These are phyloP conservation scores for Lactifluus piperatus DNA, from an alignment of 768 basidiomycete genomes.

Conservation along the genomic window DNA sequence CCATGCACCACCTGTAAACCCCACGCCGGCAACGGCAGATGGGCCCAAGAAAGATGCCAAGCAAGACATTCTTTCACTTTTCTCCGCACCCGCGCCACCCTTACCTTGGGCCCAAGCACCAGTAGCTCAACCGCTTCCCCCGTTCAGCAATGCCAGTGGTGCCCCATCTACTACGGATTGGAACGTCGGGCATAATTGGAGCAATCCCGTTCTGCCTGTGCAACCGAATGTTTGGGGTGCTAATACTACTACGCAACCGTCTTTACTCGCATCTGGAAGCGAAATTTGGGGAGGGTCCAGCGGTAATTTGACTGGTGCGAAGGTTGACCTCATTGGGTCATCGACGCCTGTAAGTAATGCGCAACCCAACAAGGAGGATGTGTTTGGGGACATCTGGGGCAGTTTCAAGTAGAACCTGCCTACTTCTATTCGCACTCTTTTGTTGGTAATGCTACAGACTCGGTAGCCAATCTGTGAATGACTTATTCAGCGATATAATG, in stretches of 20 bases:
- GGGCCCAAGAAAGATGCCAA: conserved; percentile 63
- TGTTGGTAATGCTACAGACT: neutral
- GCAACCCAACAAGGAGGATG: conserved; percentile 54
- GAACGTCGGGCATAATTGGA: conserved; percentile 65
- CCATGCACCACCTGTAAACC: conserved; percentile 44
- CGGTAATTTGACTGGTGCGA: conserved; percentile 19
- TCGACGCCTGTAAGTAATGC: conserved; percentile 25
- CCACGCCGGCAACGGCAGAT: conserved; percentile 25
- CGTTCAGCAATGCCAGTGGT: conserved; percentile 30
- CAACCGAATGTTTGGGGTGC: conserved; percentile 31
- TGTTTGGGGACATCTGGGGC: conserved; percentile 79
- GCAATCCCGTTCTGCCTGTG: conserved; percentile 25
- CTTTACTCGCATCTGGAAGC: conserved; percentile 32
- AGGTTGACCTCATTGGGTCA: conserved; percentile 31
- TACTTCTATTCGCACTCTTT: neutral
- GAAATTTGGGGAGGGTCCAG: conserved; percentile 49
- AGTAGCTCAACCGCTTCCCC: conserved; percentile 8
- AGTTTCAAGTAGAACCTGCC: conserved; percentile 52
- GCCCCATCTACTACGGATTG: conserved; percentile 47
- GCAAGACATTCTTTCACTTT: conserved; percentile 79
- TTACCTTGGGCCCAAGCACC: conserved; percentile 23
- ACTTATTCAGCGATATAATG: neutral
- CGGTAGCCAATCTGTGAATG: neutral
- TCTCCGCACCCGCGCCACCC: conserved; percentile 39
- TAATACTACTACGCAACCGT: conserved; percentile 23